phyloP scores from a whole-genome alignment of 2,329 filamentous ascomycete genomes.

The Acrodontium crateriforme region DNA sequence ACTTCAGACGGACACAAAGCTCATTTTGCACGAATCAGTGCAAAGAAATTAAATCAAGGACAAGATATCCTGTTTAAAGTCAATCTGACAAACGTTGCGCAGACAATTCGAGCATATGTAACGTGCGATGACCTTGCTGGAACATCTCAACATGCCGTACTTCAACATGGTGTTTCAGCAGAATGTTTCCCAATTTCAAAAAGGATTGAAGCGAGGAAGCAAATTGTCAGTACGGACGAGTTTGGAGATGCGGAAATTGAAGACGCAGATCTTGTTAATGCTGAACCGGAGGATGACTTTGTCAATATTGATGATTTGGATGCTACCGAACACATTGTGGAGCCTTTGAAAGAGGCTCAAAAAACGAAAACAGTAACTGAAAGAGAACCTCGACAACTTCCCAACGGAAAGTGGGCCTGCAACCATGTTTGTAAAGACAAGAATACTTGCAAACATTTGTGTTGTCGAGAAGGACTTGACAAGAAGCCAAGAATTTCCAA shows the following conservation, averaged over 20 bases:
- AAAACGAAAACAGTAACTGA: slow-evolving; percentile 6
- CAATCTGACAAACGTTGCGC: slow-evolving; percentile 38
- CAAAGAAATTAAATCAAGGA: slow-evolving; percentile 48
- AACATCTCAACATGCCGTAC: slow-evolving; percentile 39
- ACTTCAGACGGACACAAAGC: slow-evolving; percentile 53
- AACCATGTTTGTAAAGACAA: slow-evolving; percentile 56
- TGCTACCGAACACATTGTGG: slow-evolving; percentile 6
- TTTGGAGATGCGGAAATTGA: slow-evolving; percentile 41
- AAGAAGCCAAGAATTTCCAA: slow-evolving; percentile 43
- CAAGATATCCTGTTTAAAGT: slow-evolving; percentile 49
- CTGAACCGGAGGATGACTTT: slow-evolving; percentile 31
- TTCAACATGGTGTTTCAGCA: slow-evolving; percentile 36
- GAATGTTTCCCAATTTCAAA: slow-evolving; percentile 28
- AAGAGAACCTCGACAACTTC: slow-evolving; percentile 35
- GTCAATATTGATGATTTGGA: slow-evolving; percentile 40
- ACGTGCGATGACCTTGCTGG: slow-evolving; percentile 74
- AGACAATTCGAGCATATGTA: slow-evolving; percentile 52
- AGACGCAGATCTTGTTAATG: slow-evolving; percentile 38
- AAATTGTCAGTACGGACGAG: slow-evolving; percentile 21
- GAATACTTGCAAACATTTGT: slow-evolving; percentile 52
- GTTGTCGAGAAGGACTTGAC: slow-evolving; percentile 57
- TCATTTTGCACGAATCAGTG: slow-evolving; percentile 52
- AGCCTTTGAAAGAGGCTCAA: slow-evolving; percentile 4
- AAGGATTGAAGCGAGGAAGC: slow-evolving; percentile 3
- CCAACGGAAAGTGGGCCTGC: slow-evolving; percentile 62